Percentiles rank a stretch among this genome's conserved stretches.
phyloP scores from a whole-genome alignment of 1,284 basidiomycete genomes.

The Volvariella volvacea region DNA sequence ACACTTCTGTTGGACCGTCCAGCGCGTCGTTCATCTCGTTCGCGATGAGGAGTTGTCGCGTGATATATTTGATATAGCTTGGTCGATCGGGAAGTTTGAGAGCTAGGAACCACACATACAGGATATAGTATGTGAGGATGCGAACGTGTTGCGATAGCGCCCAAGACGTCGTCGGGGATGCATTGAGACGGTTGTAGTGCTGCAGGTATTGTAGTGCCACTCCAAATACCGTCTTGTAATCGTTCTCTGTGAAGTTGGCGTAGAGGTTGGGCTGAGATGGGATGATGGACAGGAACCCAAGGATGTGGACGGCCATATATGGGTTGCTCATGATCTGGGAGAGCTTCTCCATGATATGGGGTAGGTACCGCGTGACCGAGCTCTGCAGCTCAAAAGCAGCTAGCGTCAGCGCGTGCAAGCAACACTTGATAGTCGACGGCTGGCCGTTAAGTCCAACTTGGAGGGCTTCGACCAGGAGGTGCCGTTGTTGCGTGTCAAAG shows the following conservation, averaged over 20 bases:
- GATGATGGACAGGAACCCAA: constrained; percentile 87
- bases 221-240: constrained; percentile 93
- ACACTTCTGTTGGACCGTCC: constrained; percentile 92
- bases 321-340: constrained; percentile 94
- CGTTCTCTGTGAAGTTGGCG: constrained; percentile 88
- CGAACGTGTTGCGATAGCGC: constrained; percentile 95
- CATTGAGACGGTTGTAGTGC: constrained; percentile 73
- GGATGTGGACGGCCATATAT: constrained; percentile 91
- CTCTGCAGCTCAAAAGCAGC: constrained; percentile 86
- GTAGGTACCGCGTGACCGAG: constrained; percentile 78
- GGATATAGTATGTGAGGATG: constrained; percentile 87
- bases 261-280: constrained; percentile 75
- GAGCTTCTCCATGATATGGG: constrained; percentile 82
- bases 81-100: constrained; percentile 83
- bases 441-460: constrained; percentile 75
- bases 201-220: constrained; percentile 95
- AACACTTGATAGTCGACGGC: constrained; percentile 83
- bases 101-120: constrained; percentile 95
- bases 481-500: constrained; percentile 65
- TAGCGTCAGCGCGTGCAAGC: constrained; percentile 86
- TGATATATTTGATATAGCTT: constrained; percentile 82
- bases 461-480: constrained; percentile 81
- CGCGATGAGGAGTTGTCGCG: constrained; percentile 81
- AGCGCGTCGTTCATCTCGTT: constrained; percentile 74
- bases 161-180: constrained; percentile 63